Conservation (phyloP, 805 yeast genomes). For the Kluyveromyces starmeri region DNA sequence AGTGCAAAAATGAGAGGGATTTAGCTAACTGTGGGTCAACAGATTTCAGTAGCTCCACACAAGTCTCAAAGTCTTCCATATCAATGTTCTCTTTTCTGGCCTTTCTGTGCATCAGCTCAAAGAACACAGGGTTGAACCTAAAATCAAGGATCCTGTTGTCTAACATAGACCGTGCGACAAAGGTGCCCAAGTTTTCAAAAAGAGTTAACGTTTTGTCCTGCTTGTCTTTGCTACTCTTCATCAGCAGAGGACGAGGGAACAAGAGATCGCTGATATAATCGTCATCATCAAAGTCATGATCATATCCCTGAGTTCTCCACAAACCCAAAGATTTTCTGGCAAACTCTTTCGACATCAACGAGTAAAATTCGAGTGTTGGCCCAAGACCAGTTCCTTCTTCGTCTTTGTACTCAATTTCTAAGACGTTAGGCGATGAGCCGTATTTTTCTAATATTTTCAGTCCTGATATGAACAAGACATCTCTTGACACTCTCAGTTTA, state of each 20-base stretch:
- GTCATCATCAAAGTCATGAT: constrained; percentile 16
- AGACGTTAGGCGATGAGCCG: constrained; percentile 68
- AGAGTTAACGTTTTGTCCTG: constrained; percentile 39
- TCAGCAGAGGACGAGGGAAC: constrained; percentile 60
- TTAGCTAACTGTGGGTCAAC: constrained; percentile 54
- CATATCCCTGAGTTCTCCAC: constrained; percentile 52
- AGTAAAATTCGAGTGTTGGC: constrained; percentile 89
- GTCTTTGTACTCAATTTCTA: constrained; percentile 80
- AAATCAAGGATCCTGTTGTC: constrained; percentile 88
- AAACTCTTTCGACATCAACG: constrained; percentile 71
- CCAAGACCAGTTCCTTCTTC: constrained; percentile 97
- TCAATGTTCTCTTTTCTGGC: constrained; percentile 7
- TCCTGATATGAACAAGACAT: constrained; percentile 64
- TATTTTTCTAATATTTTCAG: constrained; percentile 66
- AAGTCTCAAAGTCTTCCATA: constrained; percentile 7
- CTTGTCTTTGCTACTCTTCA: constrained; percentile 19
- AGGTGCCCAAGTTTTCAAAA: constrained; percentile 67
- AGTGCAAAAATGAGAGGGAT: constrained; percentile 45
- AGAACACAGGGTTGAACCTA: constrained; percentile 62
- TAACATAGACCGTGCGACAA: constrained; percentile 76
- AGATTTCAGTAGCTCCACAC: constrained; percentile 32
- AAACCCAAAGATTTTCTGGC: constrained; percentile 44
- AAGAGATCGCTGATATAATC: constrained; percentile 44
- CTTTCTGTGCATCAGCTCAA: constrained; percentile 41
- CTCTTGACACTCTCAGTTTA: constrained; percentile 70